These are phyloP conservation scores for Irpex sp. DNA, from an alignment of 1,284 basidiomycete genomes.

Conservation along the genomic window DNA sequence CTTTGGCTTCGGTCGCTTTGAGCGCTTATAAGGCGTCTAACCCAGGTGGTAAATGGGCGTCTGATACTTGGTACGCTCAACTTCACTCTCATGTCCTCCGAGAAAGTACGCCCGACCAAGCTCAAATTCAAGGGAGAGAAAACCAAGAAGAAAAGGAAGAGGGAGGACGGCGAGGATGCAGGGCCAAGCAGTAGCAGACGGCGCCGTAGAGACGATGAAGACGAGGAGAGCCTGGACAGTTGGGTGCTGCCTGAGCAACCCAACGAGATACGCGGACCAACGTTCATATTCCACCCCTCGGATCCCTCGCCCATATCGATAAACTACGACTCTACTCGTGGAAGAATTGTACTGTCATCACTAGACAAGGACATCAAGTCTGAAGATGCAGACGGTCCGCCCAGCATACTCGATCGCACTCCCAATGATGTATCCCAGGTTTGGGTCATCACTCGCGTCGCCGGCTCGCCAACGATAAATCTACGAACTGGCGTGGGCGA, in stretches of 20 bases:
- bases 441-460: constrained; percentile 80
- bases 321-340: constrained; percentile 74
- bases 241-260: constrained; percentile 75
- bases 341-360: constrained; percentile 55
- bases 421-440: constrained; percentile 82
- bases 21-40: constrained; percentile 13
- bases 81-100: constrained; percentile 33
- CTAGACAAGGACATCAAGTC: constrained; percentile 53
- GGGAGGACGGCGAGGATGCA: constrained; percentile 46
- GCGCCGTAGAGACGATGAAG: constrained; percentile 43
- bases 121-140: constrained; percentile 88
- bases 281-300: constrained; percentile 75
- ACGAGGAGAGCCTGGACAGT: constrained; percentile 60
- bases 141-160: constrained; percentile 73
- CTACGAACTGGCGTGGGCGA: constrained; percentile 78
- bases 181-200: constrained; percentile 39
- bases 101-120: constrained; percentile 59
- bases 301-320: constrained; percentile 69
- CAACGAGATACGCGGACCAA: constrained; percentile 74
- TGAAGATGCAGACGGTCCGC: constrained; percentile 33
- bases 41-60: not conserved
- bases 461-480: constrained; percentile 76
- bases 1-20: constrained; percentile 35
- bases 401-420: constrained; percentile 50
- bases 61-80: not conserved